These are phyloP conservation scores for Lodderomyces jiufengensis DNA, from an alignment of 1,139 yeast genomes.

Conservation along the genomic window DNA sequence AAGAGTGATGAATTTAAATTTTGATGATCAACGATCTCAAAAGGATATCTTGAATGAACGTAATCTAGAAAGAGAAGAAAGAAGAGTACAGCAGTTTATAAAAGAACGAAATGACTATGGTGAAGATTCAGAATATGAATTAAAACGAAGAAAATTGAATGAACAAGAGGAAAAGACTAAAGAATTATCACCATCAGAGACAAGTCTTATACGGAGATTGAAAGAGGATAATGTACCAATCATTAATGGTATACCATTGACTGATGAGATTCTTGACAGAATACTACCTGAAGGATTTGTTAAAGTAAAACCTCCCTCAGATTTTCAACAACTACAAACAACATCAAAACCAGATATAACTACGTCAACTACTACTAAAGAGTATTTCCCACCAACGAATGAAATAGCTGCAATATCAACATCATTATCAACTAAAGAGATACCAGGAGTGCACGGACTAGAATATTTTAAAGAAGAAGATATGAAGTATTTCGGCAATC, in stretches of 20 bases:
- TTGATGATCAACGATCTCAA: slow-evolving; percentile 24
- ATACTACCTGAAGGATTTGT: slow-evolving; percentile 56
- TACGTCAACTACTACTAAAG: slow-evolving; percentile 13
- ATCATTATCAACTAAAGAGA: slow-evolving; percentile 29
- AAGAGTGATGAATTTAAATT: slow-evolving; percentile 23
- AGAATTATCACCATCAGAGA: background rate
- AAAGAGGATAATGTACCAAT: slow-evolving; percentile 31
- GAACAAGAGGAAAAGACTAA: slow-evolving; percentile 22
- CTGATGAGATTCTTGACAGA: slow-evolving; percentile 47
- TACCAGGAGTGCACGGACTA: slow-evolving; percentile 57
- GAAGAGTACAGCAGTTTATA: slow-evolving; percentile 18
- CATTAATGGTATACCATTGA: slow-evolving; percentile 43
- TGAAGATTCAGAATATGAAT: slow-evolving; percentile 17
- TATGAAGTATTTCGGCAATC: slow-evolving; percentile 64
- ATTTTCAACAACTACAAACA: slow-evolving; percentile 34
- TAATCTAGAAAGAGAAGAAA: slow-evolving; percentile 29
- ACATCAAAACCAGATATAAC: slow-evolving; percentile 30
- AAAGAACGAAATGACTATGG: slow-evolving; percentile 16
- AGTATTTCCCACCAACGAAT: slow-evolving; percentile 26
- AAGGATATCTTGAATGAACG: slow-evolving; percentile 37
- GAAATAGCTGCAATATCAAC: slow-evolving; percentile 5
- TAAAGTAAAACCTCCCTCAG: slow-evolving; percentile 46
- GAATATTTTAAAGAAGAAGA: slow-evolving; percentile 73
- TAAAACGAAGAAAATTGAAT: slow-evolving; percentile 35
- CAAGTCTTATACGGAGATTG: slow-evolving; percentile 7